phyloP scores from a whole-genome alignment of 148 eudicot species.

The Pharnaceum exiguum region DNA sequence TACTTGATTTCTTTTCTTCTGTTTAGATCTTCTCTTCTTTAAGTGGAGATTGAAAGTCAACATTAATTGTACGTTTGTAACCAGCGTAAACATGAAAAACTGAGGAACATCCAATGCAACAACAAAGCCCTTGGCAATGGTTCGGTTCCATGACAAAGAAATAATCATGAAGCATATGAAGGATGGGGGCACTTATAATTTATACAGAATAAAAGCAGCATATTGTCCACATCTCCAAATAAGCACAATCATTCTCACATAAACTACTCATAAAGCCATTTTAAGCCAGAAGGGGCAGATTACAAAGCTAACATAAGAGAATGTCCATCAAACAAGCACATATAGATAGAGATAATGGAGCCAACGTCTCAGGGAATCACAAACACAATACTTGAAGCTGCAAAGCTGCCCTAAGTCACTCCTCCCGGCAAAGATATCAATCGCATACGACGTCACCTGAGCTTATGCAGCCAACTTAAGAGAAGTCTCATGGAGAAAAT shows the following conservation, averaged over 20 bases:
- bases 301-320: conserved; percentile 22
- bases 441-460: conserved; percentile 21
- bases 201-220: conserved; percentile 16
- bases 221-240: conserved; percentile 8
- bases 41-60: too few species aligned
- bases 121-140: too few species aligned
- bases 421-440: conserved; percentile 20
- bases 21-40: too few species aligned
- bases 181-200: conserved; percentile 17
- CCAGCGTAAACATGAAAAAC: too few species aligned
- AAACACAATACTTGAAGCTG: conserved; percentile 31
- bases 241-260: conserved; percentile 29
- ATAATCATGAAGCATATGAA: too few species aligned
- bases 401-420: conserved; percentile 23
- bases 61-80: too few species aligned
- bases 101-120: too few species aligned
- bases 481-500: conserved; percentile 19
- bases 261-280: conserved; percentile 32
- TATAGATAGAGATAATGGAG: conserved; percentile 20
- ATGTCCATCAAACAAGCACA: conserved; percentile 30
- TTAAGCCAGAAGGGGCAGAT: conserved; percentile 23
- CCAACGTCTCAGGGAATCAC: conserved; percentile 24
- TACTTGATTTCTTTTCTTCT: too few species aligned
- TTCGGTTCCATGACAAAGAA: too few species aligned
- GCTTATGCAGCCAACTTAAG: conserved; percentile 33